Evolutionary conservation across 2,329 filamentous ascomycete genomes (phyloP).

Genomic region (Aspergillus carbonarius): DNA sequence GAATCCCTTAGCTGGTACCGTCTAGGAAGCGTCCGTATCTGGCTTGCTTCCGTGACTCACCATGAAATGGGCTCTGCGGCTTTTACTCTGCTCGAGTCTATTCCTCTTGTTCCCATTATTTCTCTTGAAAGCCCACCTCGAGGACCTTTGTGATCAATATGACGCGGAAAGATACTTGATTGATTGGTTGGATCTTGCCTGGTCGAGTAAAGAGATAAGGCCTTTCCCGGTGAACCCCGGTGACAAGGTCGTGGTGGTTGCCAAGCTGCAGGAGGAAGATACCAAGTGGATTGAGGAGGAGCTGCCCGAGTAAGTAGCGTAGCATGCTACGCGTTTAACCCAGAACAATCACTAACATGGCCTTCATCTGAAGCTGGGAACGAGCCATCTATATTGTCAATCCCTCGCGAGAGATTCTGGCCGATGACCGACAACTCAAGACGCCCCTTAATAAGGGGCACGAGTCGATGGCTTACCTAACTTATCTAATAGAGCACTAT

Average conservation of each 20-base stretch:
- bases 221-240: constrained; percentile 13
- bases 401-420: constrained; percentile 26
- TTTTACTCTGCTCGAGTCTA: constrained; percentile 24
- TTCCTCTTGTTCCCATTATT: constrained; percentile 29
- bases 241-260: constrained; percentile 48
- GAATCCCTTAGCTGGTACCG: too few relatives aligned
- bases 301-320: constrained; percentile 43
- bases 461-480: constrained; percentile 50
- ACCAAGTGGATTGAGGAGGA: constrained; percentile 47
- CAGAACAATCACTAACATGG: not conserved
- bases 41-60: not conserved
- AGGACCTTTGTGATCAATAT: constrained; percentile 38
- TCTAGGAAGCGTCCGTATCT: not conserved
- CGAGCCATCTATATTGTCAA: constrained; percentile 48
- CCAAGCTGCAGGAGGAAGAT: constrained; percentile 44
- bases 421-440: constrained; percentile 25
- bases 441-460: constrained; percentile 46
- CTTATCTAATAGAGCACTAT: constrained; percentile 49
- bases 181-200: constrained; percentile 27
- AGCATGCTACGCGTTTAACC: not conserved
- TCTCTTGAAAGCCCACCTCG: constrained; percentile 30
- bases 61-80: constrained; percentile 33
- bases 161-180: constrained; percentile 35
- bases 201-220: not conserved
- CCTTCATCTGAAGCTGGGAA: constrained; percentile 40